Conservation (phyloP, 1,139 yeast genomes). For the Suhomyces guaymorum region DNA sequence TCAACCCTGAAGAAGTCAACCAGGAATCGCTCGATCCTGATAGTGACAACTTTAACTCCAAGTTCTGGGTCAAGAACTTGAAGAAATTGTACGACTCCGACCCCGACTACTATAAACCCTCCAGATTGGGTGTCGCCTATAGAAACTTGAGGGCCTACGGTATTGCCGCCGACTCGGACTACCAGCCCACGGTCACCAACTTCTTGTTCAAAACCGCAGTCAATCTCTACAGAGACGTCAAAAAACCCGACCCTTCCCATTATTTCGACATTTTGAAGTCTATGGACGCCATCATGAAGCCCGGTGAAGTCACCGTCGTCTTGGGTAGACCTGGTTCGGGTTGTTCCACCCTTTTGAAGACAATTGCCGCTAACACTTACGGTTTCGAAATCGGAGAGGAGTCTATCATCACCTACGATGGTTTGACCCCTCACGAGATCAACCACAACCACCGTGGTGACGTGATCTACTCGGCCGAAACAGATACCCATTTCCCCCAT, state of each 20-base stretch:
- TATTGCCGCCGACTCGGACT: constrained; percentile 74
- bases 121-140: constrained; percentile 69
- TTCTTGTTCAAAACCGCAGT: constrained; percentile 29
- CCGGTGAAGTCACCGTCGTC: constrained; percentile 77
- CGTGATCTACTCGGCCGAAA: constrained; percentile 30
- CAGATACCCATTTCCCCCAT: constrained; percentile 30
- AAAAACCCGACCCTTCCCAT: constrained; percentile 24
- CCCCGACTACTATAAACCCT: constrained; percentile 64
- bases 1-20: constrained; percentile 15
- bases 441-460: constrained; percentile 28
- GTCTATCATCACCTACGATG: constrained; percentile 39
- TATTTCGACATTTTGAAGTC: constrained; percentile 60
- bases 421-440: constrained; percentile 22
- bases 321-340: constrained; percentile 87
- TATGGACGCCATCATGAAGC: constrained; percentile 65
- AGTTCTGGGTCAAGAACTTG: constrained; percentile 74
- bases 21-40: constrained; percentile 32
- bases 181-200: constrained; percentile 71
- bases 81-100: constrained; percentile 55
- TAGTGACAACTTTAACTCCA: constrained; percentile 58
- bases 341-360: constrained; percentile 73
- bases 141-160: constrained; percentile 72
- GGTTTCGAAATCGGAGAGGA: constrained; percentile 63
- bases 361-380: constrained; percentile 68
- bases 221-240: constrained; percentile 19